phyloP scores from a whole-genome alignment of 2,329 filamentous ascomycete species.

The Aspergillus cejpii region DNA sequence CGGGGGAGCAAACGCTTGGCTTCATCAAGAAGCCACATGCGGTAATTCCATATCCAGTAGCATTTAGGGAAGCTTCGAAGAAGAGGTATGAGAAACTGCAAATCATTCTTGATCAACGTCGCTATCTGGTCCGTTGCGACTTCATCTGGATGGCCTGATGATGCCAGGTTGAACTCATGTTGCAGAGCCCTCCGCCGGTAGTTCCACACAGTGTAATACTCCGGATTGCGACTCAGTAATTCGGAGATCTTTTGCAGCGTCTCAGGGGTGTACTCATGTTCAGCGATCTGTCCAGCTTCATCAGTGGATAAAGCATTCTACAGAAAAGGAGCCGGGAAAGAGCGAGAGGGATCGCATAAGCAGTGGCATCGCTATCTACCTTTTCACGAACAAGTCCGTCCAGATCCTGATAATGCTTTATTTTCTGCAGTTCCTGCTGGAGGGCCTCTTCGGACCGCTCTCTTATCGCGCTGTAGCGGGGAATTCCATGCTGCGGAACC shows the following conservation, averaged over 20 bases:
- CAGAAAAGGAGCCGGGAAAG: background rate
- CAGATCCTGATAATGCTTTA: conserved; percentile 65
- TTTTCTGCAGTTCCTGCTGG: conserved; percentile 66
- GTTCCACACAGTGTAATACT: conserved; percentile 47
- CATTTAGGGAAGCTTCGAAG: conserved; percentile 86
- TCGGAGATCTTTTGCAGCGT: conserved; percentile 41
- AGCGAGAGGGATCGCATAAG: background rate
- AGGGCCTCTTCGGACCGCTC: conserved; percentile 63
- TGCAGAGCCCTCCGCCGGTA: conserved; percentile 62
- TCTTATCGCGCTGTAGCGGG: conserved; percentile 56
- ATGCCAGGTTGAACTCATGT: conserved; percentile 47
- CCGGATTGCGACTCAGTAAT: conserved; percentile 41
- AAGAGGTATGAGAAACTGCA: conserved; percentile 75
- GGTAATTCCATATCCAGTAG: conserved; percentile 99
- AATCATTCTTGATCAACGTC: conserved; percentile 60
- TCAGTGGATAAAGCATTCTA: background rate
- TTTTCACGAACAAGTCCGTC: conserved; percentile 62
- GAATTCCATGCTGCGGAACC: conserved; percentile 67
- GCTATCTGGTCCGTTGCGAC: conserved; percentile 44
- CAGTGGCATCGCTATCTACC: conserved; percentile 38
- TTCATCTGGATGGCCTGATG: conserved; percentile 19
- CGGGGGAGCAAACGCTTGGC: conserved; percentile 58
- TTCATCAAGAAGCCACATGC: conserved; percentile 73
- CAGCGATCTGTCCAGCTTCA: conserved; percentile 28
- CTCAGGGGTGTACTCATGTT: conserved; percentile 38